phyloP scores from a whole-genome alignment of 768 basidiomycete species.

The Pisolithus albus region DNA sequence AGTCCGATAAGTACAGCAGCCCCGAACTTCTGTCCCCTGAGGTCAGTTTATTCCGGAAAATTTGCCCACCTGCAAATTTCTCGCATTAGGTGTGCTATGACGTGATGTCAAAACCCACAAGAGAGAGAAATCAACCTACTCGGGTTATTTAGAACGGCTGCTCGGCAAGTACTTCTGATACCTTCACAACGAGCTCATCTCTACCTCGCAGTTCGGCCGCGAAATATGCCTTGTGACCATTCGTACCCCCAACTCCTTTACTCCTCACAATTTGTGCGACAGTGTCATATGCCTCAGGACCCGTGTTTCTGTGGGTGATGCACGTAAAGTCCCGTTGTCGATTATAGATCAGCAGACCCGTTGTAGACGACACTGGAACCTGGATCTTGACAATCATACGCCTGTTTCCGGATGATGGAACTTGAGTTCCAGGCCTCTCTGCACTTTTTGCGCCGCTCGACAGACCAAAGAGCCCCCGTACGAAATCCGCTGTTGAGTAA shows the following conservation, averaged over 20 bases:
- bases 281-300: conserved; percentile 33
- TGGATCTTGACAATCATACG: conserved; percentile 50
- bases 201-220: conserved; percentile 42
- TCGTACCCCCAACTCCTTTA: conserved; percentile 30
- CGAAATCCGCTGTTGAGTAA: conserved; percentile 24
- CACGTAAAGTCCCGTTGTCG: conserved; percentile 51
- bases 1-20: no score
- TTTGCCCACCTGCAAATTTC: no score
- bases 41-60: no score
- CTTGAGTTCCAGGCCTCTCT: conserved; percentile 17
- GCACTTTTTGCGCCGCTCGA: conserved; percentile 15
- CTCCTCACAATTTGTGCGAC: conserved; percentile 33
- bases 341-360: conserved; percentile 40
- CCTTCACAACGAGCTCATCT: conserved; percentile 44
- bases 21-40: no score
- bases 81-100: no score
- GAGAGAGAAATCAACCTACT: no score
- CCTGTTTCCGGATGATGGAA: conserved; percentile 26
- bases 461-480: conserved; percentile 25
- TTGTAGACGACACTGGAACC: conserved; percentile 26
- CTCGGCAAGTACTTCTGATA: conserved; percentile 46
- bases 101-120: no score
- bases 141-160: conserved; percentile 40
- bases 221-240: conserved; percentile 47
- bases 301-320: conserved; percentile 27